Percentiles rank a stretch among this genome's conserved stretches.
Conservation (phyloP, 2,329 filamentous ascomycete genomes). For the Fusarium staphyleae region DNA sequence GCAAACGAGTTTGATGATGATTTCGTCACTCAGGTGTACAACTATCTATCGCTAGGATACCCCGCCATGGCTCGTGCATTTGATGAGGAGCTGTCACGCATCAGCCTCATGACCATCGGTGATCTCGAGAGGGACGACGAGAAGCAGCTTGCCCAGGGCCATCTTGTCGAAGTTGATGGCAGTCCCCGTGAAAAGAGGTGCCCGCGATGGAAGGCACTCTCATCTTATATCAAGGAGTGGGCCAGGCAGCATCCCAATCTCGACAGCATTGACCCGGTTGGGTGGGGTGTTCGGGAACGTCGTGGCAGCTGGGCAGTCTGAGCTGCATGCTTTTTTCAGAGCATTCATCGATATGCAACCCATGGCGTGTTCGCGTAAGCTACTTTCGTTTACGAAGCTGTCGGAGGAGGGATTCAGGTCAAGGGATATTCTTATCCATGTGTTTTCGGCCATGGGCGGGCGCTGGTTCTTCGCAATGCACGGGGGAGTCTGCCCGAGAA, state of each 20-base stretch:
- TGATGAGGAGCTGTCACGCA: constrained; percentile 84
- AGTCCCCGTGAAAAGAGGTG: constrained; percentile 60
- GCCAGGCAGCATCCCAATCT: constrained; percentile 83
- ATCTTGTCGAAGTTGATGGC: constrained; percentile 67
- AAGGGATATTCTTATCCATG: constrained; percentile 6
- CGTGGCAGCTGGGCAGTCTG: constrained; percentile 77
- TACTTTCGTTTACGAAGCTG: background rate
- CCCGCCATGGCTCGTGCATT: constrained; percentile 83
- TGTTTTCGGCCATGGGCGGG: constrained; percentile 25
- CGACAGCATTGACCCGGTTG: constrained; percentile 63
- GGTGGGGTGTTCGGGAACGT: constrained; percentile 72
- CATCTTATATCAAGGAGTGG: constrained; percentile 87
- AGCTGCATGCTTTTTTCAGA: constrained; percentile 10
- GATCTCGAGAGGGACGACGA: constrained; percentile 78
- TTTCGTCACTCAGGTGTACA: constrained; percentile 96
- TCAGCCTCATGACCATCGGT: constrained; percentile 71
- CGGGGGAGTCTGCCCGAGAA: constrained; percentile 1
- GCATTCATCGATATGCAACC: background rate
- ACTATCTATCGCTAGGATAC: constrained; percentile 93
- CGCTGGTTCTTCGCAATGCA: constrained; percentile 22
- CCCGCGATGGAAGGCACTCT: constrained; percentile 82
- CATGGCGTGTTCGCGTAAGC: constrained; percentile 2
- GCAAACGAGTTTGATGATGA: constrained; percentile 76
- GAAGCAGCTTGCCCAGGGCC: constrained; percentile 68
- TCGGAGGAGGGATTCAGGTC: background rate